A percentile compares a stretch with the other conserved stretches of the same genome.
Evolutionary conservation across 2,329 filamentous ascomycete species (phyloP).

Genomic region (Botrytis porri): DNA sequence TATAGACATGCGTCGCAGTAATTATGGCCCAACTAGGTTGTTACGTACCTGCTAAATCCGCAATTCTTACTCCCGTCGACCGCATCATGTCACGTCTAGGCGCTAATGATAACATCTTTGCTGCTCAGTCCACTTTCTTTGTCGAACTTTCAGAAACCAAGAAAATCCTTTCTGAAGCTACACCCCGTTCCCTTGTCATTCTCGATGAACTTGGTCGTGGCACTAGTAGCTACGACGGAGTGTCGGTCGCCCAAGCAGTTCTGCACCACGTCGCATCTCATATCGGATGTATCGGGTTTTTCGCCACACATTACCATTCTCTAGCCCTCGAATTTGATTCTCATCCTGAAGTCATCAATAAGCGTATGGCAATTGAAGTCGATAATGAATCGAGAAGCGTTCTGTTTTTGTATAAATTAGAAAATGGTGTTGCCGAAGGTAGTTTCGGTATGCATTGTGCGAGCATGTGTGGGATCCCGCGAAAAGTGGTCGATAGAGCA

Average conservation of each 20-base stretch:
- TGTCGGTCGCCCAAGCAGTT: slow-evolving; percentile 93
- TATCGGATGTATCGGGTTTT: slow-evolving; percentile 91
- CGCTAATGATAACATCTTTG: slow-evolving; percentile 98
- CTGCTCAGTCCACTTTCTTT: slow-evolving; percentile 96
- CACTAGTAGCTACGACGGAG: slow-evolving; percentile 92
- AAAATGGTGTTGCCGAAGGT: slow-evolving; percentile 89
- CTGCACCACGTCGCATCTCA: slow-evolving; percentile 94
- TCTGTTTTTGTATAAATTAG: slow-evolving; percentile 94
- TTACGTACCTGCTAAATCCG: slow-evolving; percentile 79
- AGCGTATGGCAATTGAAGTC: slow-evolving; percentile 92
- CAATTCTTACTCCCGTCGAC: slow-evolving; percentile 84
- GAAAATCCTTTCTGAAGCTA: slow-evolving; percentile 94
- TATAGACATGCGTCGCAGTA: slow-evolving; percentile 84
- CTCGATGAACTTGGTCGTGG: slow-evolving; percentile 94
- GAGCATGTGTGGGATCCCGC: slow-evolving; percentile 92
- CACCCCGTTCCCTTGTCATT: slow-evolving; percentile 90
- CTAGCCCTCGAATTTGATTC: slow-evolving; percentile 85
- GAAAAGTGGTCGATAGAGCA: slow-evolving; percentile 77
- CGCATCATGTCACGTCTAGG: slow-evolving; percentile 98
- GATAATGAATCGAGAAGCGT: slow-evolving; percentile 80
- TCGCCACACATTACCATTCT: slow-evolving; percentile 96
- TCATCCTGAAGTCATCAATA: slow-evolving; percentile 82
- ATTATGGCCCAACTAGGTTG: slow-evolving; percentile 98
- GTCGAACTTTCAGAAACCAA: slow-evolving; percentile 97
- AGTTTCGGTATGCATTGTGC: slow-evolving; percentile 99